phyloP scores from a whole-genome alignment of 164 flowering plant genomes.

The Cinnamomum chago region DNA sequence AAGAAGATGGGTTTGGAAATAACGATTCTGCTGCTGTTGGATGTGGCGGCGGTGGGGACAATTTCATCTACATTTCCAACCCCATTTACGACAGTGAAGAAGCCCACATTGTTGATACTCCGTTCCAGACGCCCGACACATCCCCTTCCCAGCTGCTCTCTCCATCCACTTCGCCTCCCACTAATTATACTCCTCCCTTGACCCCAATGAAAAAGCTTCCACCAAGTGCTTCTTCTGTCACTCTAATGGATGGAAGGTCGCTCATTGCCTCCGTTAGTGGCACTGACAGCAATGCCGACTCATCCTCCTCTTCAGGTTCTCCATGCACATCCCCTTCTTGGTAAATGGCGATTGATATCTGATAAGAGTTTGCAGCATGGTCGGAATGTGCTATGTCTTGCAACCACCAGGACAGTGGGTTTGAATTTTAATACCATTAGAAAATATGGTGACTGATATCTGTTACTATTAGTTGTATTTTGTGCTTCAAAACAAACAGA shows the following conservation, averaged over 20 bases:
- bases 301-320: slow-evolving; percentile 45
- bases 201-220: slow-evolving; percentile 65
- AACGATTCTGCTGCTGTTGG: neutral
- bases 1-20: neutral
- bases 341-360: slow-evolving; percentile 23
- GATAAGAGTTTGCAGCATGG: too few relatives aligned
- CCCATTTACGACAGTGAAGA: slow-evolving; percentile 60
- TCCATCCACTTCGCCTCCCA: slow-evolving; percentile 11
- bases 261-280: slow-evolving; percentile 48
- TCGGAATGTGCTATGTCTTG: too few relatives aligned
- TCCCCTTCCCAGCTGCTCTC: slow-evolving; percentile 56
- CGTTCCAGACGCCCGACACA: slow-evolving; percentile 72
- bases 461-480: too few relatives aligned
- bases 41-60: slow-evolving; percentile 19
- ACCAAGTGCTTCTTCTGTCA: slow-evolving; percentile 47
- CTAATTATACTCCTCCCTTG: slow-evolving; percentile 10
- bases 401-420: too few relatives aligned
- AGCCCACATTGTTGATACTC: slow-evolving; percentile 27
- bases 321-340: slow-evolving; percentile 73
- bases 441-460: too few relatives aligned
- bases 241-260: slow-evolving; percentile 47
- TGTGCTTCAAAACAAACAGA: too few relatives aligned
- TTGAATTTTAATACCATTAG: too few relatives aligned
- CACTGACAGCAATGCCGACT: slow-evolving; percentile 41
- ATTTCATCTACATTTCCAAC: slow-evolving; percentile 73